These are phyloP conservation scores for Ogataea glucozyma DNA, from an alignment of 805 yeast genomes.

Conservation along the genomic window DNA sequence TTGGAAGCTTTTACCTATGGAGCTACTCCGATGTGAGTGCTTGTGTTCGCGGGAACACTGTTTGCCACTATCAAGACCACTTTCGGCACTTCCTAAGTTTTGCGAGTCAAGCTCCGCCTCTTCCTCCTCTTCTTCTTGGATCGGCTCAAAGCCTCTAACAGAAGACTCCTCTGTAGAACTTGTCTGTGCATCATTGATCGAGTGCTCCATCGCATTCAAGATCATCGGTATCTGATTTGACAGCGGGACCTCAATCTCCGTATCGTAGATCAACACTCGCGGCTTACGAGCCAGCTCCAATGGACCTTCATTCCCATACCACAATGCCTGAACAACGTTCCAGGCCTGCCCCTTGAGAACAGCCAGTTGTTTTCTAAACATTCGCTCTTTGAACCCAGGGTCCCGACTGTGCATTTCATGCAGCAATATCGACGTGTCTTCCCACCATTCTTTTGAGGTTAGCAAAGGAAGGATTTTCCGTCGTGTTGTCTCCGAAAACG, in stretches of 20 bases:
- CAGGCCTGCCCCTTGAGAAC: constrained; percentile 78
- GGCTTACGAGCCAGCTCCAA: constrained; percentile 63
- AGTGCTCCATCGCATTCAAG: constrained; percentile 46
- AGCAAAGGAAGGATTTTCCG: constrained; percentile 56
- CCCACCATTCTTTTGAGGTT: constrained; percentile 73
- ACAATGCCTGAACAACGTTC: constrained; percentile 67
- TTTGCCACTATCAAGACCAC: no score
- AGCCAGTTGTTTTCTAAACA: constrained; percentile 70
- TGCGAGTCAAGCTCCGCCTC: not conserved
- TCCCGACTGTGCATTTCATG: constrained; percentile 54
- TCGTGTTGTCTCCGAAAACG: constrained; percentile 58
- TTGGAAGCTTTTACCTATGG: constrained; percentile 24
- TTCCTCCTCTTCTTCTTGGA: constrained; percentile 6
- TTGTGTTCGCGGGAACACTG: no score
- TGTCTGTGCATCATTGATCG: constrained; percentile 25
- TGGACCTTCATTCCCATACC: constrained; percentile 60
- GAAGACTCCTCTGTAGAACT: constrained; percentile 5
- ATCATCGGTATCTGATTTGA: constrained; percentile 40
- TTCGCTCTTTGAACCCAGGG: constrained; percentile 59
- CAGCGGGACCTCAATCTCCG: constrained; percentile 57
- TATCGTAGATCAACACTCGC: constrained; percentile 59
- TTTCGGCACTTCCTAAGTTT: not conserved
- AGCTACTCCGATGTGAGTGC: no score
- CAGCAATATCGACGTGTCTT: constrained; percentile 49
- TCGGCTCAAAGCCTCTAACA: not conserved